Evolutionary conservation across 2,329 filamentous ascomycete species (phyloP), one percentile per base, ranked within the genome.

Genomic region (Fusarium virguliforme): DNA sequence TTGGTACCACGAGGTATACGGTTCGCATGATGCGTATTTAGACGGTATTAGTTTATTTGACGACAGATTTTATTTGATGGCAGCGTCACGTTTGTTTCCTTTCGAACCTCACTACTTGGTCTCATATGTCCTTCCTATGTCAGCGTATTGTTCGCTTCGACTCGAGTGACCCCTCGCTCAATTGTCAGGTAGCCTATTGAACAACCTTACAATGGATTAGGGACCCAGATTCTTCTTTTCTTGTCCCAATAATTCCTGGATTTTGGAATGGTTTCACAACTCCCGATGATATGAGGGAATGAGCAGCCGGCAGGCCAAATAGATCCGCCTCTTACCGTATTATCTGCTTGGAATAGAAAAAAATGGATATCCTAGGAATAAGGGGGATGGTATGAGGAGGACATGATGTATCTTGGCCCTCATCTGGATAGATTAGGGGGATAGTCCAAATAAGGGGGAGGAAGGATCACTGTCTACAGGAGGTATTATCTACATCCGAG

Each of bases 261-360:
- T 50, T 58, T 37, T 58, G 62, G 63, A 57, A 71, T 34, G 71
- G 69, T 60, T 68, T 75, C 57, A 65, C 67, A 67, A 50, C 62
- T 76, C 66, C 76, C 73, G 75, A 76, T 68, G 75, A 76, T 75
- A 76, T 64, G 75, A 76, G 70, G 74, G 70, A 76, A 76, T 57
- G 74, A 76, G 71, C 65, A 74, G 69, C 67, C 55, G 67, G 57
- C 40, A 57, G 72, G 74, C 72, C 62, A 74, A 74, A 76, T 73
- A 76, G 74, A 61, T 74, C 74, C 73, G 65, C 35, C 37, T 62
- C 30, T 67, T 70, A 60, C 66, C 65, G 66, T 75, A 73, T 72
- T 74, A 71, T 62, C 63, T 59, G 63, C 68, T 62, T 60, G 18
- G 18, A 18, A 18, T 18, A 18, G 18, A 18, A 18, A 18, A 18